Evolutionary conservation across 2,329 filamentous ascomycete genomes (phyloP), one percentile per base, ranked within the genome.

Genomic region (Alternaria novae-zelandiae): DNA sequence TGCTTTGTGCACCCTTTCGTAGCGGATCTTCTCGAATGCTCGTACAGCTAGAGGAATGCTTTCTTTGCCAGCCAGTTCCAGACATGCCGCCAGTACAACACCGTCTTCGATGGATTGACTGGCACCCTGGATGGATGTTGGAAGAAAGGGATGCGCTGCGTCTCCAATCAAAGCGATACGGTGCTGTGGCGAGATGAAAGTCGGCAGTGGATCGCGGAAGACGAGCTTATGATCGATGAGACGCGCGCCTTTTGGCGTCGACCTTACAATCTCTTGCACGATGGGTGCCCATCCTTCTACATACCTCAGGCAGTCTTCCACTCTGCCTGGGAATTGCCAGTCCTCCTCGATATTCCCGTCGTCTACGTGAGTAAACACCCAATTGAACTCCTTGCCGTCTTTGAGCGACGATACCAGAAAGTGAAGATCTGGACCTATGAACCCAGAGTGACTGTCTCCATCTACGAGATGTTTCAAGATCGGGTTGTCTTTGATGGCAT

Each of bases 171-270:
- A 74, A 0, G 80, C 83, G 56, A 87, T 84, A 47, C 81, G 79
- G 41, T 82, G 80, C 61, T 82, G 82, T 15, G 77, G 75, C 0
- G 83, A 85, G 4, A 86, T 80, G 83, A 86, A 87, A 0, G 81
- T 83, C 0, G 84, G 82, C n/a, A 85, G 77, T 1, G 85, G 85
- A 68, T 86, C 83, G 56, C 85, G 80, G 61, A 84, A 86, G 58
- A 84, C 84, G 36, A 87, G 83, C 64, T 86, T 86, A 82, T 85
- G 86, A 70, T 86, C 84, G n/a, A 87, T 80, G 25, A 83, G 64
- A 13, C 74, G 64, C 6, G 66, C 74, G 21, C 64, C 61, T 46
- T 72, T 72, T 4, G 78, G 78, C 13, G 80, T 81, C 41, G 71
- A 66, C 28, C 72, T 73, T 20, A 79, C 72, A 44, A 79, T 75